Conservation (phyloP, 305 asterid species). For the Fraxinus velutina region DNA sequence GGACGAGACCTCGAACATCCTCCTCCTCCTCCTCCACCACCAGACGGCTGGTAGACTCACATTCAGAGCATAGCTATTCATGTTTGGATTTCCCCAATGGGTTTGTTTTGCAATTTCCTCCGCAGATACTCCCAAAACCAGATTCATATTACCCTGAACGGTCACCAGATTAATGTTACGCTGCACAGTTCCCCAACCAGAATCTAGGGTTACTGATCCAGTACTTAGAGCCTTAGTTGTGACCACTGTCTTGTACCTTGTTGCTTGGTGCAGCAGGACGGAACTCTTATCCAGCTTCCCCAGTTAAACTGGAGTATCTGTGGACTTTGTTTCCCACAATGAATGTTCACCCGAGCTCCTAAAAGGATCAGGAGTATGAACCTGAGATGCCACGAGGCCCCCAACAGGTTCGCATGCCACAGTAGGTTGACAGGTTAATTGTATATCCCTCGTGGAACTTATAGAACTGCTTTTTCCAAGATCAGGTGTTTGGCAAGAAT, state of each 20-base stretch:
- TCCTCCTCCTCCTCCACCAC: slow-evolving; percentile 59
- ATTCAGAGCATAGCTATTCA: slow-evolving; percentile 38
- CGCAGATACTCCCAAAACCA: slow-evolving; percentile 49
- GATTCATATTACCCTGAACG: slow-evolving; percentile 41
- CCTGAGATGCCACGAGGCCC: slow-evolving; percentile 20
- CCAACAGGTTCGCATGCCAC: slow-evolving; percentile 40
- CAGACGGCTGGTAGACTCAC: slow-evolving; percentile 47
- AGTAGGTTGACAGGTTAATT: slow-evolving; percentile 34
- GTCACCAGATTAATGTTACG: slow-evolving; percentile 57
- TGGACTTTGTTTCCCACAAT: slow-evolving; percentile 51
- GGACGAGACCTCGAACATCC: slow-evolving; percentile 51
- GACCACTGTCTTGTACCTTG: slow-evolving; percentile 32
- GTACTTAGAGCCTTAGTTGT: slow-evolving; percentile 21
- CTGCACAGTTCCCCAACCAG: slow-evolving; percentile 48
- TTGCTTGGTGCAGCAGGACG: slow-evolving; percentile 38
- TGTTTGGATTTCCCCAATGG: slow-evolving; percentile 47
- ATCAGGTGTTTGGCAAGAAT: slow-evolving; percentile 53
- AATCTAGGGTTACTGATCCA: slow-evolving; percentile 38
- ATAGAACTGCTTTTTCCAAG: slow-evolving; percentile 56
- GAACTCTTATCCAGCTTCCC: slow-evolving; percentile 47
- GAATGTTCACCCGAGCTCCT: slow-evolving; percentile 50
- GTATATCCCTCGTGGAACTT: slow-evolving; percentile 57
- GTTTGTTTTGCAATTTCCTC: slow-evolving; percentile 46
- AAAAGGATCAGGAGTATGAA: slow-evolving; percentile 39
- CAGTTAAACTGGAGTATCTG: slow-evolving; percentile 26